Evolutionary conservation across 2,329 filamentous ascomycete species (phyloP), one percentile per base, ranked within the genome.

Genomic region (Epichloe typhina): DNA sequence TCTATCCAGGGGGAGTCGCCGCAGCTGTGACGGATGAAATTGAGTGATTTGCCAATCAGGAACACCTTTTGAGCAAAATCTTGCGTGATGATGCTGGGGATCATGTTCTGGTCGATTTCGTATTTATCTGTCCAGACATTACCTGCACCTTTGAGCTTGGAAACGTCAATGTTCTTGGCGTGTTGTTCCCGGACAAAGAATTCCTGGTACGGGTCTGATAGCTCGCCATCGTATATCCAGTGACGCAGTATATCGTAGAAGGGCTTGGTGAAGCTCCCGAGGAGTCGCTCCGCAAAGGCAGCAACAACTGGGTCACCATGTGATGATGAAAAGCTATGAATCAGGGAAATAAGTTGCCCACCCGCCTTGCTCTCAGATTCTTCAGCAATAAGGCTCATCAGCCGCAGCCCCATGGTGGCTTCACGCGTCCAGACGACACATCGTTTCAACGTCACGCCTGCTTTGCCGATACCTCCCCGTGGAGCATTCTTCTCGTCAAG

Each of bases 41-140:
- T 98, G 50, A 98, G 76, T 4, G 90, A 95, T 66, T 98, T 98
- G 51, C 93, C 93, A 59, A 98, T 98, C 7, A 98, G 72, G 60
- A 97, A 97, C 5, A 98, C 88, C 63, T 96, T 96, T 58, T 93
- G 88, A 0, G 93, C 89, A 68, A 98, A 96, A 54, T 95, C 90
- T 43, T 85, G 77, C 0, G 88, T 94, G 58, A 96, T 89, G 61
- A 97, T 97, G 41, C 84, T 90, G 0, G 93, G 93, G 23, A 96
- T 83, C 86, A 96, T 93, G 46, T 79, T 76, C 52, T 86, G 77
- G 58, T 87, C 83, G 39, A 96, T 75, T 61, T 88, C 86, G 69
- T 95, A 98, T 65, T 97, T 97, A 67, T 95, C 89, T 66, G 97
- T 90, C 93, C 93, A 98, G 2, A 97, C 90, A 57, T 90, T 96